Evolutionary conservation across 345 rosid species (phyloP).

Genomic region (Alliaria petiolata): DNA sequence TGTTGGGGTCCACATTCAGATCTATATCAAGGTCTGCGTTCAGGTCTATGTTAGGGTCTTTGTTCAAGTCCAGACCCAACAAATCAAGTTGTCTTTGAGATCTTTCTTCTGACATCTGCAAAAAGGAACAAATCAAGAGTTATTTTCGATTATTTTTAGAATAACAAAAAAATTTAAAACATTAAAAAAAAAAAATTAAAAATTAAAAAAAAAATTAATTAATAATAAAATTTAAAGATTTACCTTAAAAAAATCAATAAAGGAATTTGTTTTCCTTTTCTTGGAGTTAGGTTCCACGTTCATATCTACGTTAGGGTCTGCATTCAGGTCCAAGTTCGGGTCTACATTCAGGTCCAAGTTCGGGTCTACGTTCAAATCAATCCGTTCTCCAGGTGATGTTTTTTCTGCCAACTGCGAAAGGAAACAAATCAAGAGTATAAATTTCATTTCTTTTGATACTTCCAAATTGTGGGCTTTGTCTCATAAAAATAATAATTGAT

Average conservation of each 20-base stretch:
- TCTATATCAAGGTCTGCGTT: not conserved
- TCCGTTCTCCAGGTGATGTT: no score
- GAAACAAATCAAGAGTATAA: not conserved
- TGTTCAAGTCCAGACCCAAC: not conserved
- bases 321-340: not conserved
- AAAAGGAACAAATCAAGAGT: not conserved
- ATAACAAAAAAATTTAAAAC: no score
- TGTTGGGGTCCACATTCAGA: not conserved
- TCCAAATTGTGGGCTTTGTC: not conserved
- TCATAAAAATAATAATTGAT: not conserved
- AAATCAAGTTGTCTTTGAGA: not conserved
- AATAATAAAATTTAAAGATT: no score
- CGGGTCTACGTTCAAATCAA: no score
- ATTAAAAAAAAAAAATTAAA: no score
- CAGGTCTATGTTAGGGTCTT: not conserved
- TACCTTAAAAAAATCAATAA: not conserved
- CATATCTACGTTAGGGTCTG: no score
- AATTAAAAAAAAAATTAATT: no score
- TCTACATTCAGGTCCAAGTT: not conserved
- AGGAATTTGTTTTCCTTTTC: not conserved
- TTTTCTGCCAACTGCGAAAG: no score
- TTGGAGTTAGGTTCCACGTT: not conserved
- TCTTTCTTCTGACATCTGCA: not conserved
- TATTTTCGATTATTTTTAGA: not conserved
- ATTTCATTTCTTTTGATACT: no score